Base-by-base conservation (phyloP, 2,329 filamentous ascomycete genomes). In the Thelonectria discophora region DNA sequence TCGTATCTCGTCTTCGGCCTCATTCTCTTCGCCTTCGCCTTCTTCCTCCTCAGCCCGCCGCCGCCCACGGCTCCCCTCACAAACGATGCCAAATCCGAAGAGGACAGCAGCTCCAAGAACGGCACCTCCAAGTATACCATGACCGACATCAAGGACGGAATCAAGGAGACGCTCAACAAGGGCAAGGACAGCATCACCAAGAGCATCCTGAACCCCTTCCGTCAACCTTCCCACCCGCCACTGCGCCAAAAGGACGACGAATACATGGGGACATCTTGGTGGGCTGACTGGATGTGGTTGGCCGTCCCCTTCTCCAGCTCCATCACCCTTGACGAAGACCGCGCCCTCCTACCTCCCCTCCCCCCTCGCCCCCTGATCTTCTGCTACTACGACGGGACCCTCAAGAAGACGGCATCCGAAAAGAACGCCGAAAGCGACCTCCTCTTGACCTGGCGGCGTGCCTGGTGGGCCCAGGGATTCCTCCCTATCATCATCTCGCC, bases 401-500 rank as follows among this genome's bases (percentile, higher is more conserved):
- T 82, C 17, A 79, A 84, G 63, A 89, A 89, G 75, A 85, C 90
- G 32, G 82, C 85, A 50, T 84, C 85, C 17, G 84, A 86, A 52
- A 86, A 86, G 69, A 86, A 90, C 62, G 91, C 92, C 4, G 92
- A 97, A 74, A 90, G 90, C 72, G 86, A 89, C 60, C 79, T 98
- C 61, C 83, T 98, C 50, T 80, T 97, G 59, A 90, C 91, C 55
- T 98, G 95, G 95, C 86, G 94, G 62, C 86, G 93, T 47, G 94
- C 94, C 3, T 98, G 94, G 93, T 98, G 93, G 92, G 93, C 94
- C 0, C 88, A 96, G 71, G 95, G 94, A 11, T 97, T 98, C 79
- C 88, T 84, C 64, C 94, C 95, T 0, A 83, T 95, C 8, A 90
- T 98, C 42, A 78, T 98, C 58, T 89, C 91, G 52, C 85, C 88